phyloP scores from a whole-genome alignment of 805 yeast genomes.

The Myxozyma geophila region DNA sequence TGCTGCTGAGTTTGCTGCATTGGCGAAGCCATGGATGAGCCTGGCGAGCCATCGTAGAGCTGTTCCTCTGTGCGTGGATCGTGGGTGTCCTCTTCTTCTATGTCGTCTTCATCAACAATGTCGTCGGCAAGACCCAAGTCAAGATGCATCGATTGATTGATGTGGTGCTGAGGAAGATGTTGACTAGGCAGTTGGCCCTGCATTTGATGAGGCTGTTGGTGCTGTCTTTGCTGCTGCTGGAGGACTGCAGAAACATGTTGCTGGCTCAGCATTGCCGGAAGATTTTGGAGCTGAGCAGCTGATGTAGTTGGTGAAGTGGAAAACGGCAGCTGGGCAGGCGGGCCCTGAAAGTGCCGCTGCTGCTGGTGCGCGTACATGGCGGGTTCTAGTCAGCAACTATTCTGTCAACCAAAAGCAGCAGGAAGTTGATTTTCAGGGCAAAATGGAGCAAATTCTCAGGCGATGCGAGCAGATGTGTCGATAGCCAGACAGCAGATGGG shows the following conservation, averaged over 20 bases:
- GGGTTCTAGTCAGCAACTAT: neutral
- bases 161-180: constrained; percentile 18
- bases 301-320: constrained; percentile 12
- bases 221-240: constrained; percentile 26
- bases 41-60: constrained; percentile 25
- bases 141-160: constrained; percentile 13
- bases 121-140: constrained; percentile 25
- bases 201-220: constrained; percentile 3
- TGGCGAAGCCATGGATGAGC: constrained; percentile 26
- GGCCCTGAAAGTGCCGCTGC: constrained; percentile 31
- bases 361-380: constrained; percentile 34
- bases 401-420: neutral
- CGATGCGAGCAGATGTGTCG: neutral
- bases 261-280: constrained; percentile 26
- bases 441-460: neutral
- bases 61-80: constrained; percentile 4
- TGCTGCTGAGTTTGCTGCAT: constrained; percentile 17
- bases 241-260: constrained; percentile 21
- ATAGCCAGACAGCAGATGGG: neutral
- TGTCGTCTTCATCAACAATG: constrained; percentile 26
- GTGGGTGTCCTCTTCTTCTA: constrained; percentile 18
- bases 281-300: constrained; percentile 15
- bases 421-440: neutral
- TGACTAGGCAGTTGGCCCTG: constrained; percentile 1
- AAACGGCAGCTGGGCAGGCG: constrained; percentile 23